Evolutionary conservation across 352 stramenopile species (phyloP), one percentile per base, ranked within the genome.

Genomic region (Pythium folliculosum): DNA sequence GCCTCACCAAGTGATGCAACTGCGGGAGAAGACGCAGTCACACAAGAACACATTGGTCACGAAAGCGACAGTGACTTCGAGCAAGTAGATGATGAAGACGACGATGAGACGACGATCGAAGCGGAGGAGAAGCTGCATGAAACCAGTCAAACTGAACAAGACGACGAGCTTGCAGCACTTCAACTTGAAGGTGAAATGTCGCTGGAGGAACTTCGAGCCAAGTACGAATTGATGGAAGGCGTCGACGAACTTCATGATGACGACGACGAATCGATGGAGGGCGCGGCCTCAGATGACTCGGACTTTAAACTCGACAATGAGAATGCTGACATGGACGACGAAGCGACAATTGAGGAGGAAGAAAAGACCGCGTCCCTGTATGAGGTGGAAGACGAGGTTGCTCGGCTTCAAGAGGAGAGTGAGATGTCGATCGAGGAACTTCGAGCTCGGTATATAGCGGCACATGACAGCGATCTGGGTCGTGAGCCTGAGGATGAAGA

Each of bases 391-490:
- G 83, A 94, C 8, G 96, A 99, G 71, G 69, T 99, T 12, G 82
- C 77, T 0, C 65, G 89, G 37, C 71, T 99, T 5, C 75, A 98
- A 47, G 71, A 84, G 69, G 96, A 99, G 60, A 88, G 76, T 23
- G 88, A 98, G 68, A 82, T 99, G 68, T 92, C 94, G 3, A 80
- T 99, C 30, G 96, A 99, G 17, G 82, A 91, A 53, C 63, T 94
- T 27, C 65, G 77, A 16, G 76, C 73, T 9, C 63, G 75, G 10
- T 91, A 92, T 44, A 74, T 37, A 10, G 74, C 60, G 25, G 38
- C 19, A 12, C 8, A 19, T 1, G 49, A 55, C 17, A 21, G 8
- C 14, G 27, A 32, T 32, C 27, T 32, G 27, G 63, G 8, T 23
- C 48, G 10, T 30, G 59, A 69, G 1, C 57, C 59, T 10, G 53